A percentile compares a stretch with the other conserved stretches of the same genome.
Conservation (phyloP, 23 red algal genomes). For the Gracilaria domingensis region DNA sequence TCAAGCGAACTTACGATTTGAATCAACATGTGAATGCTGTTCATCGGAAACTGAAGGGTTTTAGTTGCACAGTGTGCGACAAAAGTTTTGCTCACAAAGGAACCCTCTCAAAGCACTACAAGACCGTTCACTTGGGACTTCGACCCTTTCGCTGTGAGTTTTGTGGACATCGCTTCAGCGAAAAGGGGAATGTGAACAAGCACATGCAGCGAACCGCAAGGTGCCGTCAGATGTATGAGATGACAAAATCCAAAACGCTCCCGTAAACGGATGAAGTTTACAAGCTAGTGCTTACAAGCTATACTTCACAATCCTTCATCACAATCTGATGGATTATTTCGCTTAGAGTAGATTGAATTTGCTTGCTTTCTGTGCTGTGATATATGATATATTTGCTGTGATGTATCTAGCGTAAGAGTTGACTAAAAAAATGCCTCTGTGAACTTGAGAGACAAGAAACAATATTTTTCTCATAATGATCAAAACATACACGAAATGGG, state of each 20-base stretch:
- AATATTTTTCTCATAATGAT: too few relatives aligned
- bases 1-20: conserved; percentile 69
- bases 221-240: not conserved
- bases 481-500: too few relatives aligned
- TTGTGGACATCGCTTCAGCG: conserved; percentile 54
- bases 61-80: conserved; percentile 31
- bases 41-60: conserved; percentile 55
- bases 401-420: not conserved
- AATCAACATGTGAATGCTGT: conserved; percentile 61
- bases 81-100: conserved; percentile 64
- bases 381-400: conserved; percentile 13
- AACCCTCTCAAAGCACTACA: conserved; percentile 61
- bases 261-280: not conserved
- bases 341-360: too few relatives aligned
- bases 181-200: conserved; percentile 73
- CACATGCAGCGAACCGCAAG: conserved; percentile 47
- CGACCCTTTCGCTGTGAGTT: conserved; percentile 41
- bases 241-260: not conserved
- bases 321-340: too few relatives aligned
- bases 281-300: too few relatives aligned
- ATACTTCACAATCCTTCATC: too few relatives aligned
- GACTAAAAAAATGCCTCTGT: not conserved
- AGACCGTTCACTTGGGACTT: conserved; percentile 53
- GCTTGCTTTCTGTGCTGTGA: not conserved
- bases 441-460: too few relatives aligned